Conservation (phyloP, 1,284 basidiomycete genomes). For the Ustilago vetiveriae region DNA sequence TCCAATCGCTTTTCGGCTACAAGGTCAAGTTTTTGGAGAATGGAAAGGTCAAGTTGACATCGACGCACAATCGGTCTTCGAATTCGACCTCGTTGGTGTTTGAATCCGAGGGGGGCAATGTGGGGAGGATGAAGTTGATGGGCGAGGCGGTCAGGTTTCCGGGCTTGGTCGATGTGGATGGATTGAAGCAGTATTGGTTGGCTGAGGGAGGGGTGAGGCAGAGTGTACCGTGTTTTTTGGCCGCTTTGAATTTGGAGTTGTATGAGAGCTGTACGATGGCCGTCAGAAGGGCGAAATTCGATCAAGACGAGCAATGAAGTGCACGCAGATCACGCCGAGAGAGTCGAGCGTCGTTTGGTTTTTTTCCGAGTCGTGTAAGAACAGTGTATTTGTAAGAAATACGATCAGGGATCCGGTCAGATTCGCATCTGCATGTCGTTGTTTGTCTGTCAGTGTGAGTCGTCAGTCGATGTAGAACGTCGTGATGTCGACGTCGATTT, state of each 20-base stretch:
- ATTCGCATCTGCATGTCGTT: too few species aligned
- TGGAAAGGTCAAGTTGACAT: constrained; percentile 82
- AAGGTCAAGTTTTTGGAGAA: constrained; percentile 85
- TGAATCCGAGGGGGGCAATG: constrained; percentile 69
- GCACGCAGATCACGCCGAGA: too few species aligned
- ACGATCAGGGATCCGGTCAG: too few species aligned
- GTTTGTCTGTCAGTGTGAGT: too few species aligned
- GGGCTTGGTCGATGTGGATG: constrained; percentile 45
- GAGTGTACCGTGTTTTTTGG: constrained; percentile 71
- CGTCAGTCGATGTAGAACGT: background rate
- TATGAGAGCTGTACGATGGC: constrained; percentile 63
- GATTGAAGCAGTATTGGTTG: constrained; percentile 70
- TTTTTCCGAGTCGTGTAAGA: too few species aligned
- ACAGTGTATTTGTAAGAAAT: background rate
- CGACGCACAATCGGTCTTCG: constrained; percentile 73
- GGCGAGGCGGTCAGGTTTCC: constrained; percentile 65
- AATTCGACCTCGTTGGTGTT: constrained; percentile 69
- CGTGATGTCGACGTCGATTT: too few species aligned
- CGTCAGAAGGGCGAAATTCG: constrained; percentile 10
- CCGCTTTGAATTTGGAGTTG: constrained; percentile 70
- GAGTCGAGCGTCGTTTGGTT: too few species aligned
- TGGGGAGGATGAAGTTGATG: constrained; percentile 70
- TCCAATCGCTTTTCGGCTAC: constrained; percentile 81
- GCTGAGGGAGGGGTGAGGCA: constrained; percentile 67
- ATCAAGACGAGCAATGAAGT: constrained; percentile 2